phyloP scores from a whole-genome alignment of 371 early-diverging fungal species.

The Mortierella sp. region DNA sequence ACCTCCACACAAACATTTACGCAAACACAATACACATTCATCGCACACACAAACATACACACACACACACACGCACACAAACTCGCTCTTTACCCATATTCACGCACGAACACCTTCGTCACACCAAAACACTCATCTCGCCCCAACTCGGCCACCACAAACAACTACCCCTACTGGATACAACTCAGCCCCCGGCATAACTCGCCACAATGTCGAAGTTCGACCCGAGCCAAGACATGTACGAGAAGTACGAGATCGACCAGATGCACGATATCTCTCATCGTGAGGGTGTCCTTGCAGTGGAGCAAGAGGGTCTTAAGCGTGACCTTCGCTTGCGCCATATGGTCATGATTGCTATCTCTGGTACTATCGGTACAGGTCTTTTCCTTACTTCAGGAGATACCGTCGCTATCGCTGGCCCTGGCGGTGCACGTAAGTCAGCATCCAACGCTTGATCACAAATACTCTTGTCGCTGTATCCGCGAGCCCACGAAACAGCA shows the following conservation, averaged over 20 bases:
- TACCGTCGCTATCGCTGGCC: conserved; percentile 76
- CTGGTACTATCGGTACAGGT: conserved; percentile 85
- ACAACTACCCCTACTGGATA: no score
- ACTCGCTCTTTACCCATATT: background rate
- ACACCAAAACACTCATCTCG: no score
- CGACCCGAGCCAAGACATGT: conserved; percentile 11
- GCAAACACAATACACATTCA: background rate
- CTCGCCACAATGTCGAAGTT: conserved; percentile 27
- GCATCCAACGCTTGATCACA: no score
- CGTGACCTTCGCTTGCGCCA: conserved; percentile 70
- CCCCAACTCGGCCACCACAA: no score
- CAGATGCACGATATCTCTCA: conserved; percentile 36
- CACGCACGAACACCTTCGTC: no score
- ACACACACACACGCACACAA: no score
- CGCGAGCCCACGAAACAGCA: no score
- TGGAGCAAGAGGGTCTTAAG: conserved; percentile 52
- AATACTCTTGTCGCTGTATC: no score
- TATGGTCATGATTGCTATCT: conserved; percentile 81
- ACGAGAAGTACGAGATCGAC: conserved; percentile 29
- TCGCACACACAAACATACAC: conserved; percentile 1
- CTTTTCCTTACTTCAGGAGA: conserved; percentile 83
- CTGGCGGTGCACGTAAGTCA: conserved; percentile 67
- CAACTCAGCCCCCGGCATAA: background rate
- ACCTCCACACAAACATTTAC: background rate
- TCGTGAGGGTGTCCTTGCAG: conserved; percentile 9